These are phyloP conservation scores for Fusarium scirpi DNA, from an alignment of 2,329 filamentous ascomycete genomes.

Conservation along the genomic window DNA sequence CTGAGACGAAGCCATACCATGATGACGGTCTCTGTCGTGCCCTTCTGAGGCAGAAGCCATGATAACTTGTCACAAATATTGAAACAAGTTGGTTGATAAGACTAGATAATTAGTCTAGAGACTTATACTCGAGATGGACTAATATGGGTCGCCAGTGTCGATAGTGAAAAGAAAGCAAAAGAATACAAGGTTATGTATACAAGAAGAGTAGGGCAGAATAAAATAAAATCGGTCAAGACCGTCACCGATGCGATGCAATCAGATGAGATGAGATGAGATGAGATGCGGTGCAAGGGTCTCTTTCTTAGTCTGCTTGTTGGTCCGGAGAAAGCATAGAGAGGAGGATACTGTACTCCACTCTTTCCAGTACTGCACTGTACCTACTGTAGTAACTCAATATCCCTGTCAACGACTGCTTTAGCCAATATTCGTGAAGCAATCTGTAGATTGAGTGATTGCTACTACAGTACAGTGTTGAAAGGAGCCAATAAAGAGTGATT, in stretches of 20 bases:
- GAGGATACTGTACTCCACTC: slow-evolving; percentile 27
- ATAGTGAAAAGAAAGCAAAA: not conserved
- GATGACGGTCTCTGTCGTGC: slow-evolving; percentile 7
- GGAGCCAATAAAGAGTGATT: not conserved
- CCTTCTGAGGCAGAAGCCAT: slow-evolving; percentile 31
- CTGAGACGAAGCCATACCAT: slow-evolving; percentile 10
- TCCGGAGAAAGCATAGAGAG: not conserved
- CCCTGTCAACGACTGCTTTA: slow-evolving; percentile 12
- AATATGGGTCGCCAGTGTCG: not conserved
- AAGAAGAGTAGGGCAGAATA: not conserved
- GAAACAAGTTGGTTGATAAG: not conserved
- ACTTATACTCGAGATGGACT: not conserved
- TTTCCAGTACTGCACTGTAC: not conserved
- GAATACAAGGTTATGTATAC: slow-evolving; percentile 12
- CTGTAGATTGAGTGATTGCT: not conserved
- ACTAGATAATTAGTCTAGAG: not conserved
- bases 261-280: not conserved
- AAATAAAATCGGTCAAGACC: slow-evolving; percentile 11
- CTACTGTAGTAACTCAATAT: not conserved
- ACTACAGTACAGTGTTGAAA: not conserved
- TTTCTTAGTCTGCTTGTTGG: not conserved
- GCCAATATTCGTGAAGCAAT: not conserved
- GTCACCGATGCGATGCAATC: slow-evolving; percentile 13
- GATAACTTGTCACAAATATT: not conserved
- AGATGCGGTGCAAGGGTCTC: slow-evolving; percentile 15